Percentiles rank a stretch among this genome's conserved stretches.
Conservation (phyloP, 2,329 filamentous ascomycete species). For the Sclerotinia glacialis region DNA sequence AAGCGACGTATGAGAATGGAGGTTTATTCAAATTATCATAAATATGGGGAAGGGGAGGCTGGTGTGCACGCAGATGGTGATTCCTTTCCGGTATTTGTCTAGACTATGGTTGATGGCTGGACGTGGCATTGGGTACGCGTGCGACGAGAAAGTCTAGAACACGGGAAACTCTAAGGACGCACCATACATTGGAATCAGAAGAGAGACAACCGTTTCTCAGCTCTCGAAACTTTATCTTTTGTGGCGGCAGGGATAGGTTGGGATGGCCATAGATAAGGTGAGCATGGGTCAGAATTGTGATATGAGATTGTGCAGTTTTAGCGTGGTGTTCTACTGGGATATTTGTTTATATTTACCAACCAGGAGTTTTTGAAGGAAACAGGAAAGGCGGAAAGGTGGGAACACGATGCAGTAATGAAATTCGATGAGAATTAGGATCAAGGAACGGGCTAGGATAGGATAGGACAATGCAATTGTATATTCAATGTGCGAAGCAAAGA, state of each 20-base stretch:
- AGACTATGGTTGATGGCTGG: not conserved
- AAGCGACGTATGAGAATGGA: constrained; percentile 62
- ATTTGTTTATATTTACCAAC: not conserved
- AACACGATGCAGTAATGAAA: not conserved
- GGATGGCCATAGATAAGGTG: not conserved
- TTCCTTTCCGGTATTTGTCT: not conserved
- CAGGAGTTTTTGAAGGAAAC: not conserved
- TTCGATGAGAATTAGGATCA: not conserved
- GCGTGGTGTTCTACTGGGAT: not conserved
- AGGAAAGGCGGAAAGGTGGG: not conserved
- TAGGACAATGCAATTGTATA: no score
- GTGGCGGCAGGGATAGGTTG: no score
- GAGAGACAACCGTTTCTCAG: no score
- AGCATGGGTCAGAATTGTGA: not conserved
- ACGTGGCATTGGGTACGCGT: no score
- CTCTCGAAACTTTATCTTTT: no score
- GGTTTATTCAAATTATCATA: constrained; percentile 35
- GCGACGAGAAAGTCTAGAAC: no score
- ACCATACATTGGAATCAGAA: no score
- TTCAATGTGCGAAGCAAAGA: no score
- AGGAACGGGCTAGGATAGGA: not conserved
- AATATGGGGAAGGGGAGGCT: constrained; percentile 28
- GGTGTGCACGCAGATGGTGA: not conserved
- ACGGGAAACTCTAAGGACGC: no score
- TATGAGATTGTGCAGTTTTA: not conserved